Evolutionary conservation across 768 basidiomycete species (phyloP), one percentile per base, ranked within the genome.

Genomic region (Tremella fuciformis): DNA sequence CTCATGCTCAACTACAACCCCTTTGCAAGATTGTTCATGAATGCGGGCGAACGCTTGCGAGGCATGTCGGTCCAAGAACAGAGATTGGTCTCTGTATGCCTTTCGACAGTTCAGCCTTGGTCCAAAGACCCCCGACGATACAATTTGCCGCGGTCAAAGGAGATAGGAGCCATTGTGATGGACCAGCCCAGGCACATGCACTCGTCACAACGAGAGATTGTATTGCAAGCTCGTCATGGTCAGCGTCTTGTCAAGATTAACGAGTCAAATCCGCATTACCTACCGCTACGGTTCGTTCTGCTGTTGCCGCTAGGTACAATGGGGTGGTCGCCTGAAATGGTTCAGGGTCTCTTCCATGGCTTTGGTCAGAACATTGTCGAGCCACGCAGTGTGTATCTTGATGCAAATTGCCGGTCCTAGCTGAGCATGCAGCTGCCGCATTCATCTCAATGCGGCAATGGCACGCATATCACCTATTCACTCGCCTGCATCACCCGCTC

Each of bases 81-180:
- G n/a, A n/a, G n/a, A n/a, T n/a, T n/a, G n/a, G n/a, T n/a, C n/a
- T n/a, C n/a, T n/a, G n/a, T n/a, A n/a, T n/a, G n/a, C n/a, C n/a
- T 41, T 19, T 44, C 58, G 19, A 22, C 62, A 50, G 42, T 60
- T 55, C n/a, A 50, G 29, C 25, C 59, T 38, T 8, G 25, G 44
- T 0, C 44, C 50, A 53, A 22, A 26, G 80, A 82, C 70, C 64
- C 49, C 0, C 66, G 79, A 6, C 53, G 74, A 11, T 82, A 83
- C 53, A 83, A 83, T 62, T 58, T 80, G 0, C 82, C 82, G 1
- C 80, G 78, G 50, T 72, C 76, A 0, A 66, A 78, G 57, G 80
- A 82, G 50, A 71, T 83, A 55, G 80, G 80, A 42, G 76, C 79
- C 0, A 74, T 83, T 39, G 38, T 83, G 8, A 40, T 81, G 0